phyloP scores from a whole-genome alignment of 2,329 filamentous ascomycete genomes.

The Xylariomycetidae sp. region DNA sequence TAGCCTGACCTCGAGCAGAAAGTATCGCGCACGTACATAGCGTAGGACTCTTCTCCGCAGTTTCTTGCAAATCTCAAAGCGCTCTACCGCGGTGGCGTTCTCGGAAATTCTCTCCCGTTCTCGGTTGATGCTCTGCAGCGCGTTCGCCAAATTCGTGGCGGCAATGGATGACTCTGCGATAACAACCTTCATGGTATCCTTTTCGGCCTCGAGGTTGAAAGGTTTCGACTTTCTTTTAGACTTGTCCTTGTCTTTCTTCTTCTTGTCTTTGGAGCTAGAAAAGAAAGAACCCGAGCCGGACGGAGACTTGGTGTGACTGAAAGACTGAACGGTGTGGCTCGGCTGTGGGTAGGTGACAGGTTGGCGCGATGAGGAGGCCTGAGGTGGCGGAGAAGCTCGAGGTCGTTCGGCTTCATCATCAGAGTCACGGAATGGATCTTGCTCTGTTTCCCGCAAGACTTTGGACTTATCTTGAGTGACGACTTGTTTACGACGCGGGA shows the following conservation, averaged over 20 bases:
- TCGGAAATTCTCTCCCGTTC: constrained; percentile 85
- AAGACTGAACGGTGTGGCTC: constrained; percentile 30
- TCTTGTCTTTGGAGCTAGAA: constrained; percentile 42
- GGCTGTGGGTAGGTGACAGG: constrained; percentile 23
- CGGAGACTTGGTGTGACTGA: constrained; percentile 31
- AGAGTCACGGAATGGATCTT: constrained; percentile 63
- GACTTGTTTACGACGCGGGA: constrained; percentile 64
- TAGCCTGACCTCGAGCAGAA: constrained; percentile 8
- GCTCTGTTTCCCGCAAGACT: constrained; percentile 75
- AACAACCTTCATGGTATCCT: constrained; percentile 78
- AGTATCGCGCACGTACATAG: constrained; percentile 55
- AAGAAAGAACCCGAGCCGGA: constrained; percentile 35
- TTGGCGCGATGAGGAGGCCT: constrained; percentile 26
- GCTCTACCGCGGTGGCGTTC: constrained; percentile 66
- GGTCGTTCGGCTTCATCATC: constrained; percentile 50
- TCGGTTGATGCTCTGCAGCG: constrained; percentile 84
- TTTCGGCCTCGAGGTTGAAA: constrained; percentile 85
- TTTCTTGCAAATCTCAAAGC: constrained; percentile 83
- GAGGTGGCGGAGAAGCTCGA: constrained; percentile 25
- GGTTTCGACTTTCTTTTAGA: constrained; percentile 56
- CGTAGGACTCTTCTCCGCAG: constrained; percentile 79
- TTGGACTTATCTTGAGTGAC: constrained; percentile 75
- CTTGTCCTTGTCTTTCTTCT: constrained; percentile 46
- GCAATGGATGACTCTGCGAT: constrained; percentile 87
- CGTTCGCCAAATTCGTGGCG: constrained; percentile 85